A percentile compares a stretch with the other conserved stretches of the same genome.
Evolutionary conservation across 805 yeast species (phyloP).

Genomic region (Yarrowia keelungensis): DNA sequence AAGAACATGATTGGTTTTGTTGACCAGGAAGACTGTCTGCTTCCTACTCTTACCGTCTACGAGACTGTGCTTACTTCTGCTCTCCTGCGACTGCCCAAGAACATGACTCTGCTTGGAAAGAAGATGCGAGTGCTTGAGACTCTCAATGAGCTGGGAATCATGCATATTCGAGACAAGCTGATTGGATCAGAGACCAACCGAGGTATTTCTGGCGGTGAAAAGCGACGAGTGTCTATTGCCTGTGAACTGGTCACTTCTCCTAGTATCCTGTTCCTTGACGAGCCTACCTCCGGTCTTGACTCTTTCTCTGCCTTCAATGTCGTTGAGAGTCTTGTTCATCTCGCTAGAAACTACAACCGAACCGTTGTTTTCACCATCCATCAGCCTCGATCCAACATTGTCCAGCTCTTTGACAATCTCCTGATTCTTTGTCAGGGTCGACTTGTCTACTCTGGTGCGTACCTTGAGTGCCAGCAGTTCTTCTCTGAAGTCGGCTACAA

Average conservation of each 20-base stretch:
- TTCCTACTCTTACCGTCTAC: constrained; percentile 93
- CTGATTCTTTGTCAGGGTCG: constrained; percentile 83
- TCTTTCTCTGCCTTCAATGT: constrained; percentile 93
- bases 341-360: constrained; percentile 81
- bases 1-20: constrained; percentile 87
- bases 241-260: constrained; percentile 93
- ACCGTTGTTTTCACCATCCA: constrained; percentile 94
- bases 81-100: constrained; percentile 78
- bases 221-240: constrained; percentile 89
- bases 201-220: constrained; percentile 94
- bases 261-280: constrained; percentile 80
- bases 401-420: constrained; percentile 84
- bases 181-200: constrained; percentile 89
- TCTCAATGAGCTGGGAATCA: constrained; percentile 80
- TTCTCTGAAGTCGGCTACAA: constrained; percentile 75
- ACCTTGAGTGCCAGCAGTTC: constrained; percentile 74
- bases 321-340: constrained; percentile 77
- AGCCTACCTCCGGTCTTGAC: constrained; percentile 95
- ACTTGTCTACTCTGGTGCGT: constrained; percentile 86
- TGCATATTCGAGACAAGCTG: constrained; percentile 79
- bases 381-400: constrained; percentile 96
- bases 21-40: constrained; percentile 89
- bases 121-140: constrained; percentile 83
- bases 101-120: constrained; percentile 77
- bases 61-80: constrained; percentile 96